Evolutionary conservation across 805 yeast genomes (phyloP).

Genomic region (Grigorovia yakushimaensis): DNA sequence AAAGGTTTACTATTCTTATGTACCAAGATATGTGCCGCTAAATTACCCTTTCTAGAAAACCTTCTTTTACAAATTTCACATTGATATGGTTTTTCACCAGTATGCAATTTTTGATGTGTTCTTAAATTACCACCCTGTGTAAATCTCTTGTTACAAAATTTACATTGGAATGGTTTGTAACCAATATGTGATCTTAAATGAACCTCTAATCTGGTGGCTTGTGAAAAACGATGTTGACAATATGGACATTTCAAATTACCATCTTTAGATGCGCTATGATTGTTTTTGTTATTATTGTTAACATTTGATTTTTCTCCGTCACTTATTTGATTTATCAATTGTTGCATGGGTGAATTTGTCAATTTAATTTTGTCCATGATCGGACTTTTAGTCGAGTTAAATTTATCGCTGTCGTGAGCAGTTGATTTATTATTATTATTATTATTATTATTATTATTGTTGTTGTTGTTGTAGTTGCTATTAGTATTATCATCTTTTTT

Average conservation of each 20-base stretch:
- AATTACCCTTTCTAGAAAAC: conserved; percentile 85
- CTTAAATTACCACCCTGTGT: conserved; percentile 87
- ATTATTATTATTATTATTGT: background rate
- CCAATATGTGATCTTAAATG: conserved; percentile 86
- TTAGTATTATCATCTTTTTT: background rate
- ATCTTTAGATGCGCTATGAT: conserved; percentile 34
- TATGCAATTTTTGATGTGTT: conserved; percentile 77
- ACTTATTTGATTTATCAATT: conserved; percentile 55
- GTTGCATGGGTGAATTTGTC: conserved; percentile 37
- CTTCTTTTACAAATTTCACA: conserved; percentile 69
- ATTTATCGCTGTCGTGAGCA: conserved; percentile 80
- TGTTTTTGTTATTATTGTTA: conserved; percentile 32
- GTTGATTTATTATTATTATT: conserved; percentile 37
- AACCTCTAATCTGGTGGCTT: conserved; percentile 85
- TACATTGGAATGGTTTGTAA: conserved; percentile 71
- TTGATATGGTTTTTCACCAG: conserved; percentile 84
- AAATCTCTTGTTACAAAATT: conserved; percentile 67
- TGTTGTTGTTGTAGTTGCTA: background rate
- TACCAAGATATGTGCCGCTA: conserved; percentile 78
- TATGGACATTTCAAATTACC: conserved; percentile 56
- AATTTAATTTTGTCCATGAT: conserved; percentile 64
- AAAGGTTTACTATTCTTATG: conserved; percentile 74
- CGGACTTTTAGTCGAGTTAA: conserved; percentile 53
- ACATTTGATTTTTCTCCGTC: conserved; percentile 72
- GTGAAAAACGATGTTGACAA: conserved; percentile 74